Base-by-base conservation (phyloP, 805 yeast genomes). In the Ogataea neopini region DNA sequence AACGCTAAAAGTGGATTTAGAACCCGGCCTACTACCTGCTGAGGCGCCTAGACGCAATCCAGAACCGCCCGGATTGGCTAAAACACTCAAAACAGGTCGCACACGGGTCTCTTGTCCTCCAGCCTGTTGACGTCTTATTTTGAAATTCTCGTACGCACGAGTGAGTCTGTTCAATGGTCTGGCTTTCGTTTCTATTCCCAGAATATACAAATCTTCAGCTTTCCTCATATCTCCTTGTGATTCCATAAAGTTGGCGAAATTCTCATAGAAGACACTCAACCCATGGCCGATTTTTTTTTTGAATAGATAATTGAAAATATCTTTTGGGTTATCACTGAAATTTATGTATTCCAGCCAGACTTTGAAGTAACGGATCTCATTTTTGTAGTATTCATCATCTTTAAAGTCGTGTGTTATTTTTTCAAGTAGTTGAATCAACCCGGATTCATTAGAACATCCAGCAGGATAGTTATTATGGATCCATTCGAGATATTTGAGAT, bases 281-380 rank as follows among this genome's bases (percentile, higher is more conserved):
- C 72, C 72, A 28, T 60, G 61, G 0, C 96, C 98, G 29, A 92
- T 87, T 40, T 76, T 80, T 52, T 84, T 82, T 50, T 83, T 78
- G 36, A 83, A 79, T 66, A 92, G 71, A 59, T 84, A 89, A 5
- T 79, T 72, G 62, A 84, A 90, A 2, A 87, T 72, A 45, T 85
- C 91, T 35, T 80, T 70, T 0, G 91, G 90, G 13, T 84, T 76
- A 50, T 84, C 88, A 1, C 86, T 76, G 58, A 76, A 82, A 19
- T 75, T 77, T 7, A 86, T 80, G 62, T 88, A 90, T 54, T 81
- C 82, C 33, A 91, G 65, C 97, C 99, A 92, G 1, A 90, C 75
- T 51, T 75, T 77, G 42, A 92, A 65, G 60, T 86, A 90, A 40
- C 97, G 68, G 1, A 92, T 81, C 62, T 92, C 97, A 62, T 91